Base-by-base conservation (phyloP, 1,284 basidiomycete genomes). In the Phylloboletellus chloephorus region DNA sequence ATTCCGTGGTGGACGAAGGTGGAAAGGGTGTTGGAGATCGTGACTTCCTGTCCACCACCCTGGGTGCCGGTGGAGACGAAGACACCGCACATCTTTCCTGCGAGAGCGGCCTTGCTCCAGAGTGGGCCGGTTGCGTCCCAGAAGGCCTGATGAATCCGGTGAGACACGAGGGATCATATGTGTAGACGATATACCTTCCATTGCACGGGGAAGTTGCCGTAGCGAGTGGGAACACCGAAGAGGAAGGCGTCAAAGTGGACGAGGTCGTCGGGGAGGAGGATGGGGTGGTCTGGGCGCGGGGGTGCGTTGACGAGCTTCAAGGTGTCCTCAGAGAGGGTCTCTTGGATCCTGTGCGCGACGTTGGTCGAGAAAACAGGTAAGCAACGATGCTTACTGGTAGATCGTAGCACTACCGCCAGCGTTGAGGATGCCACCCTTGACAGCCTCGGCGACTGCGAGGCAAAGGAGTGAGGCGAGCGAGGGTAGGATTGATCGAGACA, bases 321-420 rank as follows among this genome's bases (percentile, higher is more conserved):
- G 46, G 96, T 68, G 19, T 90, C 85, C n/a, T 78, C 65, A 3
- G 83, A 61, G 42, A 95, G 82, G 7, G 90, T 96, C 72, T 97
- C 93, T 41, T 81, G 67, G 54, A 94, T 79, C 64, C 82, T 84
- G 47, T 2, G 37, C 9, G 10, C n/a, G 13, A 20, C 33, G 7
- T 42, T 13, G n/a, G 20, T 20, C 10, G 5, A 20, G 15, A 11
- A 21, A 7, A 24, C 7, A 24, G 17, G 10, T 17, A 12, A 0
- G 25, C 29, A 23, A 36, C 11, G 30, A 45, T 10, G 68, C 80
- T 50, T 50, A 84, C 79, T 88, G 83, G 68, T 75, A 88, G 52
- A 89, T 83, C 37, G 75, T 79, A 21, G 73, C 81, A 8, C 63
- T 65, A 26, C 88, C 92, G 31, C 90, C 92, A 20, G 82, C 75